A percentile compares a stretch with the other conserved stretches of the same genome.
phyloP scores from a whole-genome alignment of 306 rosid genomes.

The Quercus bicolor region DNA sequence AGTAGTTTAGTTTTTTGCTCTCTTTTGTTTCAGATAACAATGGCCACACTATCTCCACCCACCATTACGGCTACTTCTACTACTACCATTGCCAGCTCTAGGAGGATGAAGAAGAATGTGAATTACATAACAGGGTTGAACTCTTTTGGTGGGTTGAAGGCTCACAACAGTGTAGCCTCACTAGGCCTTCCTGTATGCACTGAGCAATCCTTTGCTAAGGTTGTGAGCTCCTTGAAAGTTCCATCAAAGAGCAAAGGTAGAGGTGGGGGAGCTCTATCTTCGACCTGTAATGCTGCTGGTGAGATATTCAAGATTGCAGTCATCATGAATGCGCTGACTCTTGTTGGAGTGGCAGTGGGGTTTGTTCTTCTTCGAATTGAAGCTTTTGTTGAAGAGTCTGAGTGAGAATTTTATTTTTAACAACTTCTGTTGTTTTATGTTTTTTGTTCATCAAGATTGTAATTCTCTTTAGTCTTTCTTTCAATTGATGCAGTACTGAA shows the following conservation, averaged over 20 bases:
- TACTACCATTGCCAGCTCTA: slow-evolving; percentile 26
- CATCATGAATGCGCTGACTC: slow-evolving; percentile 60
- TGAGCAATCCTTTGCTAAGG: slow-evolving; percentile 64
- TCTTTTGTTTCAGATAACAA: slow-evolving; percentile 29
- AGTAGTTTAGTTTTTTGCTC: neutral
- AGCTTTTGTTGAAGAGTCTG: slow-evolving; percentile 66
- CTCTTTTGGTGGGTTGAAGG: slow-evolving; percentile 60
- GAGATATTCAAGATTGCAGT: slow-evolving; percentile 84
- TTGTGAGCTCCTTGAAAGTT: slow-evolving; percentile 55
- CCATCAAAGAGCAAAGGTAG: slow-evolving; percentile 39
- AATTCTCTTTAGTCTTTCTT: slow-evolving; percentile 19
- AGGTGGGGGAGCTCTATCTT: slow-evolving; percentile 51
- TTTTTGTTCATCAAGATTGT: slow-evolving; percentile 19
- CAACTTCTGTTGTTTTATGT: slow-evolving; percentile 1
- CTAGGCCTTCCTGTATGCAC: slow-evolving; percentile 45
- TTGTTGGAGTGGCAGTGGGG: slow-evolving; percentile 83
- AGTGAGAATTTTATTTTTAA: slow-evolving; percentile 31
- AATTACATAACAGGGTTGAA: slow-evolving; percentile 47
- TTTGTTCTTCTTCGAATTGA: slow-evolving; percentile 82
- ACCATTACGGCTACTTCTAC: slow-evolving; percentile 42
- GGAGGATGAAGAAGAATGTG: slow-evolving; percentile 33
- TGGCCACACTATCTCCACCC: slow-evolving; percentile 54
- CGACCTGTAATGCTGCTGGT: slow-evolving; percentile 69
- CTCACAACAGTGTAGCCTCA: slow-evolving; percentile 52
- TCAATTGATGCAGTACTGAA: slow-evolving; percentile 30